A percentile compares a stretch with the other conserved stretches of the same genome.
Evolutionary conservation across 2,329 filamentous ascomycete genomes (phyloP).

Genomic region (Fusarium domesticum): DNA sequence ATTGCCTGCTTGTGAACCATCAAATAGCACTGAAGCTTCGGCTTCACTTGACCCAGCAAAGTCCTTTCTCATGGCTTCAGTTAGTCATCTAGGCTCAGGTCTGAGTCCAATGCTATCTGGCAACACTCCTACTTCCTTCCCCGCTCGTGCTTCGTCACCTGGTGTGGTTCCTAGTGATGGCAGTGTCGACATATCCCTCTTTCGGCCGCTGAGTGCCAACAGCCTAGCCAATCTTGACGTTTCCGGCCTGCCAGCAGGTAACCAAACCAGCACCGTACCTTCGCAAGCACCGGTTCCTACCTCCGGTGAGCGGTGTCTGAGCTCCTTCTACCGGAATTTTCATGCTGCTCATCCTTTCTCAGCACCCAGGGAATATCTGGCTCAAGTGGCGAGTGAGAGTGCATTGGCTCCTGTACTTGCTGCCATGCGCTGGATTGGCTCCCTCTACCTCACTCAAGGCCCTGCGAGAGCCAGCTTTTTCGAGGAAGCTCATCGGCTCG

Average conservation of each 20-base stretch:
- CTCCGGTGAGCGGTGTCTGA: constrained; percentile 52
- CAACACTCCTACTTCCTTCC: constrained; percentile 22
- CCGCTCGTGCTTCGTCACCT: constrained; percentile 9
- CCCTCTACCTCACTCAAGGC: constrained; percentile 51
- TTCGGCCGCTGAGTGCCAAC: constrained; percentile 15
- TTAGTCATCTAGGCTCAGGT: constrained; percentile 11
- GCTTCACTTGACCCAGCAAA: constrained; percentile 42
- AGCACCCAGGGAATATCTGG: constrained; percentile 50
- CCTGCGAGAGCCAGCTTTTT: constrained; percentile 48
- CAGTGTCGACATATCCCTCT: constrained; percentile 13
- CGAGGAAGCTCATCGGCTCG: constrained; percentile 55
- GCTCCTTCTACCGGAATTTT: constrained; percentile 58
- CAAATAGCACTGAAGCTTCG: constrained; percentile 32
- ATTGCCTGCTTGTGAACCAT: constrained; percentile 31
- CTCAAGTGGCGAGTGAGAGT: constrained; percentile 47
- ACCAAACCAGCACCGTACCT: constrained; percentile 14
- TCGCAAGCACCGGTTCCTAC: constrained; percentile 30
- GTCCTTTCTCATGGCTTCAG: constrained; percentile 12
- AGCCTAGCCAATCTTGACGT: constrained; percentile 27
- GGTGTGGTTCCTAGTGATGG: constrained; percentile 2
- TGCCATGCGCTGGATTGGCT: constrained; percentile 56
- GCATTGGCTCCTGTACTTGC: constrained; percentile 49
- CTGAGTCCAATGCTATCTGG: constrained; percentile 13
- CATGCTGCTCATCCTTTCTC: constrained; percentile 57
- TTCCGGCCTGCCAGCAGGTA: constrained; percentile 15